Evolutionary conservation across 257 asterid genomes (phyloP), one percentile per base, ranked within the genome.

Genomic region (Solanum chiquidenum): DNA sequence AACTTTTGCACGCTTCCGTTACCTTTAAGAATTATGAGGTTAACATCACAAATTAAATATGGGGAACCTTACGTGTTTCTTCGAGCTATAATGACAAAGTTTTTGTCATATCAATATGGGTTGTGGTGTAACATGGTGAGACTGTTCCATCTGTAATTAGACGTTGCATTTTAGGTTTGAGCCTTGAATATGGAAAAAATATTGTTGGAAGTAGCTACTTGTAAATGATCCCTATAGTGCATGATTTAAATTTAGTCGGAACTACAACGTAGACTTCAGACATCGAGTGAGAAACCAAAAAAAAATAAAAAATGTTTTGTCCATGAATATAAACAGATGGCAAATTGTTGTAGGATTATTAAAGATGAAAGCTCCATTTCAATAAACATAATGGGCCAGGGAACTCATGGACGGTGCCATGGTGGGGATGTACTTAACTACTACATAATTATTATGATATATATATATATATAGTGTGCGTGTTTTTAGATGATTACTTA

Each of bases 131-230:
- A 6, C 8, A 52, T 52, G 9, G 9, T 52, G 23, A 2, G 3
- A 14, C 23, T 5, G 8, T 0, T 16, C 3, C 1, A 52, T 52
- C 9, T 7, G 23, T 52, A 49, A 49, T 49, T 49, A 49, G 8
- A 49, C 8, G 1, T 49, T n/a, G n/a, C n/a, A n/a, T n/a, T 49
- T 49, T 16, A 49, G 3, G 23, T 49, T 49, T 49, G 9, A 49
- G 23, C 1, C 4, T 16, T 49, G 3, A 1, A 2, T 20, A 52
- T 52, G 10, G 9, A 18, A 3, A 52, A 52, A 52, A 18, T 52
- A 0, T 52, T 52, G 1, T 52, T 52, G 0, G 4, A 2, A 52
- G 4, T 18, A 9, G 3, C 3, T 7, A 52, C 23, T 52, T n/a
- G 3, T 18, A 1, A 52, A 52, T 52, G 3, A 18, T 2, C 9